Base-by-base conservation (phyloP, 148 eudicot species). In the Fagopyrum homotropicum region DNA sequence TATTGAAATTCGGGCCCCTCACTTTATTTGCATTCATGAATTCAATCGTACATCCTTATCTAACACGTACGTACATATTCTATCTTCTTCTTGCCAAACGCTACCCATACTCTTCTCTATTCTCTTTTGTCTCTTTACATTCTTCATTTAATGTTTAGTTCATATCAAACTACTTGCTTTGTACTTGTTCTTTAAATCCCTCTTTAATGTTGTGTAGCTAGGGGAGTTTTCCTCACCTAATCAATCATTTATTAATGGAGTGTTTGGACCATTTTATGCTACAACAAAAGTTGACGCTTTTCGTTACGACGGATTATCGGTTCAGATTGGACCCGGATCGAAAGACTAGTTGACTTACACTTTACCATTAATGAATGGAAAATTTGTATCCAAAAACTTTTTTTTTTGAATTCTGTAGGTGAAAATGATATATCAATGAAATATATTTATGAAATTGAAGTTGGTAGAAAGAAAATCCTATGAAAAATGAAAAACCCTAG, bases 1-100 rank as follows among this genome's bases (percentile, higher is more conserved):
- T 17, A 14, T 40, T 43, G 71, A 66, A 66, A 66, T 30, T 4
- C 26, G 69, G 69, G 69, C 45, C 69, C 69, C 69, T 30, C 4
- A 30, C 29, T 63, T 63, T 19, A 63, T 19, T 56, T 56, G 17
- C 29, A 19, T 66, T 66, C 71, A 66, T 35, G 1, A 35, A 35
- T 66, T 66, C 69, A 63, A 12, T 63, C 69, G 35, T 35, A 63
- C 69, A 63, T 63, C 71, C 71, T 40, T 66, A 66, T 66, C 71
- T 66, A 43, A 9, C n/a, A 66, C 45, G 71, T 35, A 66, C 71
- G 71, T 66, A 66, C 46, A 45, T 66, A 30, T 66, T 66, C 71
- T 43, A 66, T 66, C 71, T 66, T 63, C 45, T 63, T 30, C 45
- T 66, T 66, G 71, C 71, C 46, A 40, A 66, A 66, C 71, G 30